These are phyloP conservation scores for Dendrobium nobile DNA, from an alignment of 106 monocot species.

Conservation along the genomic window DNA sequence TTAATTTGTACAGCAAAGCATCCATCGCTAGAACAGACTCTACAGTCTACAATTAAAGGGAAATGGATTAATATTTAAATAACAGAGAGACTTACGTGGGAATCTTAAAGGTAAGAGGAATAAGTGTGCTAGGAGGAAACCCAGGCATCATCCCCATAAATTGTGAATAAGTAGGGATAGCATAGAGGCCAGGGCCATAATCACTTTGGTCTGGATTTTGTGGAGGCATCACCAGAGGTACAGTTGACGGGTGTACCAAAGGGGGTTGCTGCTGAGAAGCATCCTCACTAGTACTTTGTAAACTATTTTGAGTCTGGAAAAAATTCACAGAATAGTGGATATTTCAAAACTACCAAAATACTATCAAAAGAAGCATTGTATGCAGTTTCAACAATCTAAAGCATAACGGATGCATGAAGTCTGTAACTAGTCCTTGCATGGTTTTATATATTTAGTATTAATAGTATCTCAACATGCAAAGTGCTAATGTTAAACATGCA, in stretches of 20 bases:
- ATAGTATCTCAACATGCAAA: not conserved
- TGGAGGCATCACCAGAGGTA: not conserved
- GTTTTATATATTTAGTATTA: not conserved
- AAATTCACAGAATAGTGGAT: not conserved
- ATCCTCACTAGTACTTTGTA: not conserved
- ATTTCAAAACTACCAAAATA: not conserved
- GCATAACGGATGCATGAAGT: not conserved
- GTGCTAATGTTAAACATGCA: too few relatives aligned
- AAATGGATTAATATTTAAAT: not conserved
- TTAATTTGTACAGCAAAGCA: not conserved
- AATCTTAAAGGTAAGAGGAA: slow-evolving; percentile 10
- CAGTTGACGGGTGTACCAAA: not conserved
- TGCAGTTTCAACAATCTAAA: not conserved
- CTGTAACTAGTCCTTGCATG: not conserved
- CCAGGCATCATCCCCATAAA: slow-evolving; percentile 5
- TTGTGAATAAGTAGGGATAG: slow-evolving; percentile 4
- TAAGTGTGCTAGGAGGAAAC: slow-evolving; percentile 1
- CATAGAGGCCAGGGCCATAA: slow-evolving; percentile 7
- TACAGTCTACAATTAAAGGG: not conserved
- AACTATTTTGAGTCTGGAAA: not conserved
- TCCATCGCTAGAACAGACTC: not conserved
- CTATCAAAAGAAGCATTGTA: not conserved
- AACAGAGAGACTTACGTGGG: slow-evolving; percentile 2
- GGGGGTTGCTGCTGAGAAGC: not conserved
- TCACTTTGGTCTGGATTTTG: slow-evolving; percentile 5